These are phyloP conservation scores for Irpex sp. DNA, from an alignment of 1,284 basidiomycete species.

Conservation along the genomic window DNA sequence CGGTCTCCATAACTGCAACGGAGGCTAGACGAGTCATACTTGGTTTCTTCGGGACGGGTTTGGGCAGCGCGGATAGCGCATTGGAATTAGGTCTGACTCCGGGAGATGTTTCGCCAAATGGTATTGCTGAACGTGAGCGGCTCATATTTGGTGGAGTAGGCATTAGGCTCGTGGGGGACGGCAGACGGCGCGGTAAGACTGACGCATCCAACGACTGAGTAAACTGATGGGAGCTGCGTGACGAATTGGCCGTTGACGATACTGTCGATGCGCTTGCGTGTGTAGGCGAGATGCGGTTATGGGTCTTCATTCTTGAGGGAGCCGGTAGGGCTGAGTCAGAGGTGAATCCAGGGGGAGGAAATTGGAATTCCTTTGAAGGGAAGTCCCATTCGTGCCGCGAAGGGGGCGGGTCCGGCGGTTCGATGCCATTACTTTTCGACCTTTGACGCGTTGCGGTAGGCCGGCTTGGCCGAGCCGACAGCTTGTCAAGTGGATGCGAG, in stretches of 20 bases:
- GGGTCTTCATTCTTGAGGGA: slow-evolving; percentile 17
- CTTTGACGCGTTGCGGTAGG: slow-evolving; percentile 34
- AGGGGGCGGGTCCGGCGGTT: slow-evolving; percentile 18
- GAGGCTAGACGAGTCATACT: slow-evolving; percentile 45
- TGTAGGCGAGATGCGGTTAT: slow-evolving; percentile 29
- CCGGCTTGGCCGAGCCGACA: slow-evolving; percentile 13
- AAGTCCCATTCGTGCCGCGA: slow-evolving; percentile 32
- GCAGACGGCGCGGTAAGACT: slow-evolving; percentile 28
- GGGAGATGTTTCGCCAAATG: slow-evolving; percentile 30
- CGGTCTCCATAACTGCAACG: slow-evolving; percentile 40
- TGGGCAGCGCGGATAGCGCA: slow-evolving; percentile 9
- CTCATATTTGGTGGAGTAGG: slow-evolving; percentile 36
- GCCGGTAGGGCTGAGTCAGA: slow-evolving; percentile 9
- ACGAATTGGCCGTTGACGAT: slow-evolving; percentile 17
- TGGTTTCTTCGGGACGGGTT: slow-evolving; percentile 25
- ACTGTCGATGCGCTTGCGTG: slow-evolving; percentile 32
- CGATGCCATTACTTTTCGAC: slow-evolving; percentile 40
- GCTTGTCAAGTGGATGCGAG: slow-evolving; percentile 25
- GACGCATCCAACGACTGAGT: slow-evolving; percentile 53
- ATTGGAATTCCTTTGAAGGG: slow-evolving; percentile 40
- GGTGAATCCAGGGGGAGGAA: slow-evolving; percentile 28
- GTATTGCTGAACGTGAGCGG: slow-evolving; percentile 50
- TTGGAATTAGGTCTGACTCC: slow-evolving; percentile 8
- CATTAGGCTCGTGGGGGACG: slow-evolving; percentile 27
- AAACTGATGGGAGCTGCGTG: slow-evolving; percentile 39